A percentile compares a stretch with the other conserved stretches of the same genome.
phyloP scores from a whole-genome alignment of 345 rosid species.

The Pseudoturritis turrita region DNA sequence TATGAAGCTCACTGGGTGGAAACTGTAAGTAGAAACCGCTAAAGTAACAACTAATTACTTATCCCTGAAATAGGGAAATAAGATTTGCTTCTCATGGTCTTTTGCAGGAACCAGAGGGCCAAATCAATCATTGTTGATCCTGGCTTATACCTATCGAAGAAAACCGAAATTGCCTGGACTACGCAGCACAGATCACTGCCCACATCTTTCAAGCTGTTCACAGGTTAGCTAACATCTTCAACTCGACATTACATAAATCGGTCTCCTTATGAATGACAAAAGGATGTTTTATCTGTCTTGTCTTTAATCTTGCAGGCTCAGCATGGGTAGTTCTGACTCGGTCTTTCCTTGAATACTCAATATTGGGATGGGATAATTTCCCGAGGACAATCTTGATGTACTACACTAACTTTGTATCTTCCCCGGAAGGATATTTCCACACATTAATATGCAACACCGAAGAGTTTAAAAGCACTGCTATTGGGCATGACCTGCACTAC shows the following conservation, averaged over 20 bases:
- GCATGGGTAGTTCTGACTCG: constrained; percentile 96
- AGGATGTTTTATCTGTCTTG: neutral
- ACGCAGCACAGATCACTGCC: constrained; percentile 90
- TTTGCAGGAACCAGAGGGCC: constrained; percentile 73
- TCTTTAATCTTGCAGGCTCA: constrained; percentile 49
- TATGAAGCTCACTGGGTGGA: constrained; percentile 88
- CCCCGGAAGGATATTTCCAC: constrained; percentile 93
- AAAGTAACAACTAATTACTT: neutral
- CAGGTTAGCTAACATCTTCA: constrained; percentile 47
- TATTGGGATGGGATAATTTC: constrained; percentile 94
- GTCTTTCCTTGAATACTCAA: constrained; percentile 66
- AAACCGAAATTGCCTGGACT: constrained; percentile 81
- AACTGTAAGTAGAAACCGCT: constrained; percentile 49
- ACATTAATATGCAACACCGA: constrained; percentile 80
- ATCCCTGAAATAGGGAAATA: neutral
- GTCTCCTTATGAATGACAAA: neutral
- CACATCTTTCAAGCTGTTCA: constrained; percentile 75
- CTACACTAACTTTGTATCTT: constrained; percentile 83
- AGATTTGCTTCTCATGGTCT: constrained; percentile 5
- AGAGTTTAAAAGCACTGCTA: constrained; percentile 63
- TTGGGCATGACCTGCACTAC: constrained; percentile 93
- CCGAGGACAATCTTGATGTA: constrained; percentile 83
- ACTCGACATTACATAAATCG: neutral
- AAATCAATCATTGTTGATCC: constrained; percentile 93
- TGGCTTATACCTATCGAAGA: constrained; percentile 85